Conservation (phyloP, 2,329 filamentous ascomycete species). For the Ophiostoma triangulosporum region DNA sequence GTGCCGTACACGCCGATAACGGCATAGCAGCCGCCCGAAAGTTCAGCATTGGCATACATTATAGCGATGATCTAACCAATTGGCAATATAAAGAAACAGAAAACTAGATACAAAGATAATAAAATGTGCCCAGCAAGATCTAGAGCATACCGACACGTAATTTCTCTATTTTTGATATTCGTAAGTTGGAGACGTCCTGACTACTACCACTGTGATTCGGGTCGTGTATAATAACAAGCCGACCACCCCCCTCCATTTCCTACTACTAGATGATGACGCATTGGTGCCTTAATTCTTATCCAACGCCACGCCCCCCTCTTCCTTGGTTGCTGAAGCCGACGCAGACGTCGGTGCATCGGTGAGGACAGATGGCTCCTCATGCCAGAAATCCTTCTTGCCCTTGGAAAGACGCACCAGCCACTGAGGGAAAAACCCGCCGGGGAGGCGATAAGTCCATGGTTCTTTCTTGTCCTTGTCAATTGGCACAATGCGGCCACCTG, state of each 20-base stretch:
- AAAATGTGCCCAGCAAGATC: too few relatives aligned
- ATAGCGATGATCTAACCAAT: neutral
- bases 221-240: neutral
- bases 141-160: neutral
- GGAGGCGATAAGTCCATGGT: slow-evolving; percentile 40
- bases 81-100: neutral
- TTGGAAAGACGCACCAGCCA: slow-evolving; percentile 17
- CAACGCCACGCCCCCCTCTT: neutral
- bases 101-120: neutral
- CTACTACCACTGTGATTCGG: neutral
- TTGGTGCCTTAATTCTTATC: neutral
- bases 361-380: slow-evolving; percentile 2
- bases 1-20: neutral
- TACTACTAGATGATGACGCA: neutral
- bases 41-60: neutral
- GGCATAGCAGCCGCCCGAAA: neutral
- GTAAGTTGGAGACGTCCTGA: neutral
- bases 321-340: neutral
- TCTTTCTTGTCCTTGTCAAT: slow-evolving; percentile 40
- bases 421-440: slow-evolving; percentile 33
- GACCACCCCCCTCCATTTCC: neutral
- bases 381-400: slow-evolving; percentile 13
- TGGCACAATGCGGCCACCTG: slow-evolving; percentile 30
- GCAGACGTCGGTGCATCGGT: neutral
- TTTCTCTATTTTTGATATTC: neutral